A percentile compares a stretch with the other conserved stretches of the same genome.
Conservation (phyloP, 192 early-diverging fungal species). For the Fimicolochytrium jonesii region DNA sequence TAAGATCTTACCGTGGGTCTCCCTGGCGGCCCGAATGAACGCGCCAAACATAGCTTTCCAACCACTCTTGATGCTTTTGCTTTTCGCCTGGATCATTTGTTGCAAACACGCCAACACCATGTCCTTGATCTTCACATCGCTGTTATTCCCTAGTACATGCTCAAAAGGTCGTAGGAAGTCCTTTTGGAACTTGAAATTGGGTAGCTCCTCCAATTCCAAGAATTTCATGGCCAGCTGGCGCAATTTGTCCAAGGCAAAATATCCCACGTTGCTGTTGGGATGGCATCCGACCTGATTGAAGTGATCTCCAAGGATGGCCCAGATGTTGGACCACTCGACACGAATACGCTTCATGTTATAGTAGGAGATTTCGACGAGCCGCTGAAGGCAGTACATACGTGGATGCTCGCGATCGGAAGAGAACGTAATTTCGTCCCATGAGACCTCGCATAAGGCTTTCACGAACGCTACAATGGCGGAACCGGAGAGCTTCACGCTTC, state of each 20-base stretch:
- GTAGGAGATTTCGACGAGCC: constrained; percentile 93
- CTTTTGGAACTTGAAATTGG: constrained; percentile 96
- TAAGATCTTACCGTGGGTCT: constrained; percentile 42
- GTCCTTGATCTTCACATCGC: constrained; percentile 81
- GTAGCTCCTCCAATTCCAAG: constrained; percentile 91
- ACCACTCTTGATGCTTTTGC: constrained; percentile 47
- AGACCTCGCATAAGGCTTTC: constrained; percentile 75
- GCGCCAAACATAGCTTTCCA: constrained; percentile 58
- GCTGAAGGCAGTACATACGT: constrained; percentile 74
- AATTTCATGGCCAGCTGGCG: constrained; percentile 95
- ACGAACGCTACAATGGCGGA: constrained; percentile 88
- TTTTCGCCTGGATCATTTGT: constrained; percentile 57
- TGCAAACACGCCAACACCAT: constrained; percentile 52
- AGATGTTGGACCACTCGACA: constrained; percentile 93
- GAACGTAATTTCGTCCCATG: constrained; percentile 80
- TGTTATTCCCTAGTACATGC: constrained; percentile 63
- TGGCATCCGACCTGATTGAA: constrained; percentile 89
- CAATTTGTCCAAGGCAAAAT: constrained; percentile 91
- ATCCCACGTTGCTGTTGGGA: constrained; percentile 76
- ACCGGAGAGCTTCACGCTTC: constrained; percentile 72
- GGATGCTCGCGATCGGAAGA: constrained; percentile 52
- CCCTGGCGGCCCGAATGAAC: constrained; percentile 57
- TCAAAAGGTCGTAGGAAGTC: constrained; percentile 93
- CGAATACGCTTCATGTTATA: constrained; percentile 98
- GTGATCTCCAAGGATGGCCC: constrained; percentile 66